Base-by-base conservation (phyloP, 208 protist genomes). In the Plasmodiophora brassicae region DNA sequence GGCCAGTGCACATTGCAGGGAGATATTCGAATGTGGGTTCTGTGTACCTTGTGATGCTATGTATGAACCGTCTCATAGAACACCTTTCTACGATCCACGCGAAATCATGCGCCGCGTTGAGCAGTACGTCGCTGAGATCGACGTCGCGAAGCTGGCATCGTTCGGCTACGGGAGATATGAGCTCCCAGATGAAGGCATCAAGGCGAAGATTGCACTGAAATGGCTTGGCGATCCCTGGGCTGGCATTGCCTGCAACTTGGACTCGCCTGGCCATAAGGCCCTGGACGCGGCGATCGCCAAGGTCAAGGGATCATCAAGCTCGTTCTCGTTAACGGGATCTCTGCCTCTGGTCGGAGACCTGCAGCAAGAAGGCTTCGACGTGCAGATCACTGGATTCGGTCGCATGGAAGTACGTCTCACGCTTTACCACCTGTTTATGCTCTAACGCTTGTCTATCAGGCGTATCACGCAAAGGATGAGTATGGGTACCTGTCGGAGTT, bases 71-170 rank as follows among this genome's bases (percentile, higher is more conserved):
- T 25, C 25, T 57, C 25, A 28, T 25, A 57, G 50, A 57, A 92
- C 89, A 28, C 91, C 91, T 78, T 92, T 94, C 88, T 93, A 94
- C 54, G 38, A 90, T 46, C 87, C 90, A 43, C 39, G 50, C 1
- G 85, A 93, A 1, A 60, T 92, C 38, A n/a, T 88, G 57, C 32
- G 41, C 0, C 84, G 83, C 45, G 60, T 93, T 39, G 85, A 92
- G 46, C 43, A 85, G 0, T 90, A 91, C 32, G 85, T 93, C 5
- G 65, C 72, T 8, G 87, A 92, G 43, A 83, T 94, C 46, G 90
- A 91, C 54, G 78, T 57, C 20, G 14, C 50, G 20, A 57, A 57
- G 25, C 50, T 57, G 25, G 20, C 50, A 14, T 14, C 50, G 50
- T 57, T 28, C 50, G 50, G 50, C 50, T 57, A 57, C 25, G 50